Base-by-base conservation (phyloP, 202 grass and related monocot species). In the Setaria viridis region DNA sequence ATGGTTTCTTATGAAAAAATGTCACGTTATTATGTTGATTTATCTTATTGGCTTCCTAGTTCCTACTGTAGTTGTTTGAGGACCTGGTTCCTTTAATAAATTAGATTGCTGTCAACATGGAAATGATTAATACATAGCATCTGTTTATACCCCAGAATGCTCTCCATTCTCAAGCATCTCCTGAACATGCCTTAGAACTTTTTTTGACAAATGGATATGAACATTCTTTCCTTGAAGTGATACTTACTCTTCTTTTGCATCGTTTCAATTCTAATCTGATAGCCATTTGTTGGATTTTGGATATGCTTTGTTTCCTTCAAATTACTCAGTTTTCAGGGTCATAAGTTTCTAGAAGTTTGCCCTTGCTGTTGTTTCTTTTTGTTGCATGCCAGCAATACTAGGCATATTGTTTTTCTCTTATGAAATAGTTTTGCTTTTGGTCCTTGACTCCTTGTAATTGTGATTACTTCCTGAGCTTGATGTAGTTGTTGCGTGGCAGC, bases 151-250 rank as follows among this genome's bases (percentile, higher is more conserved):
- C 9, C 21, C 42, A 74, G 9, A 20, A 75, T 53, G 33, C 0
- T 62, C 41, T 15, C 41, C 25, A 9, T 30, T 5, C 50, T 87
- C 7, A 62, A 30, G 33, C 35, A 45, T 63, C 56, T 41, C 33
- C 0, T 73, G 12, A 54, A 62, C 68, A 72, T 39, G 19, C 59
- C 46, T 62, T 56, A 74, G 21, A n/a, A 41, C 39, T 49, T 33
- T 76, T 12, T 67, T 81, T 70, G 63, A 62, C 56, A 85, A 85
- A 37, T 77, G 69, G 9, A 32, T 35, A 41, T 46, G 5, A 17
- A 51, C 7, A 46, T 68, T 43, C n/a, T 81, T 29, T 29, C 6
- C 0, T 35, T 77, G 19, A 72, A 64, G 6, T 56, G 37, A 39
- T 81, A 13, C n/a, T 62, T 62, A 12, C 12, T 35, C 19, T 55